Conservation (phyloP, 2,329 filamentous ascomycete genomes). For the Epichloe baconii region DNA sequence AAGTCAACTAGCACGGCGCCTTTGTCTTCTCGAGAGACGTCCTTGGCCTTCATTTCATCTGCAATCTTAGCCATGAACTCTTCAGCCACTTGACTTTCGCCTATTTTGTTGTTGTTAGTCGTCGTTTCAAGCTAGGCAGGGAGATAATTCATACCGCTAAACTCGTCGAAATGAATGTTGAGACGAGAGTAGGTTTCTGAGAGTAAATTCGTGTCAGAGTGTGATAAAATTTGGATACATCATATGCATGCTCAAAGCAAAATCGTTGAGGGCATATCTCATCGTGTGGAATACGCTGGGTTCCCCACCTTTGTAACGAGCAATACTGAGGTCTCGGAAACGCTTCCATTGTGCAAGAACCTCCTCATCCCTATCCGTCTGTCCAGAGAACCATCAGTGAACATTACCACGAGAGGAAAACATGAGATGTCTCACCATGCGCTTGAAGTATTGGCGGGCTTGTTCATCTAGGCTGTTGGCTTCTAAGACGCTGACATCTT, state of each 20-base stretch:
- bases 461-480: constrained; percentile 56
- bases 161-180: constrained; percentile 60
- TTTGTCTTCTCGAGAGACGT: constrained; percentile 55
- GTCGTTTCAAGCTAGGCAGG: neutral
- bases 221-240: neutral
- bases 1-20: constrained; percentile 64
- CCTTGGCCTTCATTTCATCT: constrained; percentile 47
- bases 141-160: constrained; percentile 21
- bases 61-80: constrained; percentile 53
- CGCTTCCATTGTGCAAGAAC: constrained; percentile 51
- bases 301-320: constrained; percentile 40
- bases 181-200: constrained; percentile 52
- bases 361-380: constrained; percentile 47
- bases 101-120: constrained; percentile 23
- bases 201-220: neutral
- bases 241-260: neutral
- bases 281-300: neutral
- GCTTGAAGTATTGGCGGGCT: constrained; percentile 59
- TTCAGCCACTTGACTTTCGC: constrained; percentile 60
- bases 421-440: constrained; percentile 30
- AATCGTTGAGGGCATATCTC: neutral
- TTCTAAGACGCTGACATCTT: constrained; percentile 34
- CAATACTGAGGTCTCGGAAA: constrained; percentile 55
- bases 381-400: neutral
- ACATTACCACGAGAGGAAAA: neutral